Base-by-base conservation (phyloP, 257 asterid species). In the Thymus quinquecostatus region DNA sequence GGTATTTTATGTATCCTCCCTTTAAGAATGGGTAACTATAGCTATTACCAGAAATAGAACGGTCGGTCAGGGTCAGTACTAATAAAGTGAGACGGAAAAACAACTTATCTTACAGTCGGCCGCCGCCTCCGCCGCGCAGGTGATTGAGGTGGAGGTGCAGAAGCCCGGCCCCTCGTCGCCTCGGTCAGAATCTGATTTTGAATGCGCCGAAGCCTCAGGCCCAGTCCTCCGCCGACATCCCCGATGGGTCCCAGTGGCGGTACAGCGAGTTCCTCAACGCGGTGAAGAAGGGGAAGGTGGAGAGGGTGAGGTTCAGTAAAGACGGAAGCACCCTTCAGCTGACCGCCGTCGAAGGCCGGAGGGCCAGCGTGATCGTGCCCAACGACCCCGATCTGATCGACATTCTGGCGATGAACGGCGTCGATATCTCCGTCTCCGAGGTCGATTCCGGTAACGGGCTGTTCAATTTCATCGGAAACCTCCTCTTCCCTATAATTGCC, bases 201-300 rank as follows among this genome's bases (percentile, higher is more conserved):
- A 89, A 77, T 64, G 99, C 99, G 14, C 99, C 98, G 2, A 88
- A 92, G 75, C 97, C 96, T 8, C 91, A 86, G 74, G 71, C 89
- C 49, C 89, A 82, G 71, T 56, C 87, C 47, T 70, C 71, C 6
- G 54, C 98, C 2, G 99, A 95, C 67, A 80, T 95, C 66, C 99
- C 99, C 0, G 99, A 95, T 1, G 95, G 96, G 1, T 78, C 95
- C 57, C 90, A 91, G 1, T 95, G 99, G 99, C 83, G 99, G 4
- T 95, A 95, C 84, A 95, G 96, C 38, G 99, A 95, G 45, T 92
- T 95, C 75, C 54, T 95, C 86, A 91, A 94, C 54, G 96, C 99
- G 8, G 97, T 94, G 64, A 94, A 91, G 86, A 94, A 94, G 84
- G 99, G 99, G 7, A 91, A 91, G 73, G 98, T 94, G 29, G 98